phyloP scores from a whole-genome alignment of 2,329 filamentous ascomycete genomes.

The Aspergillus cejpii region DNA sequence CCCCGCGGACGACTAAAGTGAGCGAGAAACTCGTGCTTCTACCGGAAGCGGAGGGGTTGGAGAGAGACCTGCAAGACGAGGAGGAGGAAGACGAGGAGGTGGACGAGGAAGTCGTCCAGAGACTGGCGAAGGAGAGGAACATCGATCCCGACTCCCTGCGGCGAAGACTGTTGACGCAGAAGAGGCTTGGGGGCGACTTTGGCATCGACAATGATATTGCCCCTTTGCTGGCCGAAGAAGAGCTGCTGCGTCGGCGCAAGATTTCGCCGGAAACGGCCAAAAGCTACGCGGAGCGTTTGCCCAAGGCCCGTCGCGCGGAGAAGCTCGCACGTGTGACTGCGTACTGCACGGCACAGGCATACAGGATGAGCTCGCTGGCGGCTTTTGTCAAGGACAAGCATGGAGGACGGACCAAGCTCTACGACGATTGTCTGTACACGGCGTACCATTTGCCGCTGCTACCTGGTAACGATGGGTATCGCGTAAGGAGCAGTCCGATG shows the following conservation, averaged over 20 bases:
- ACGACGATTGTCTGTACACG: conserved; percentile 94
- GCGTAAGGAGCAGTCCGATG: conserved; percentile 82
- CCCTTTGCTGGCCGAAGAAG: conserved; percentile 52
- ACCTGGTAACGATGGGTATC: conserved; percentile 76
- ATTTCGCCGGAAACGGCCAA: conserved; percentile 57
- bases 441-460: conserved; percentile 90
- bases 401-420: conserved; percentile 86
- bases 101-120: conserved; percentile 34
- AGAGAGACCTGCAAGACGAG: conserved; percentile 24
- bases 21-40: conserved; percentile 95
- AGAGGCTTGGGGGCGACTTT: conserved; percentile 46
- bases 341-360: conserved; percentile 92
- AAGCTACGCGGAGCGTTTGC: conserved; percentile 87
- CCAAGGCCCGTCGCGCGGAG: conserved; percentile 79
- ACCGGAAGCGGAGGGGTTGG: conserved; percentile 58
- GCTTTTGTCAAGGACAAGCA: conserved; percentile 83
- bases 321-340: conserved; percentile 87
- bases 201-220: conserved; percentile 50
- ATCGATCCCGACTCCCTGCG: conserved; percentile 31
- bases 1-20: conserved; percentile 83
- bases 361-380: conserved; percentile 81
- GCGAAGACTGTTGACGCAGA: conserved; percentile 28
- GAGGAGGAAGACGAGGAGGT: conserved; percentile 21
- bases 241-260: conserved; percentile 51
- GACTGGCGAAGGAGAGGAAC: conserved; percentile 28